Conservation (phyloP, 2,329 filamentous ascomycete species). For the Thermothelomyces thermophilus region DNA sequence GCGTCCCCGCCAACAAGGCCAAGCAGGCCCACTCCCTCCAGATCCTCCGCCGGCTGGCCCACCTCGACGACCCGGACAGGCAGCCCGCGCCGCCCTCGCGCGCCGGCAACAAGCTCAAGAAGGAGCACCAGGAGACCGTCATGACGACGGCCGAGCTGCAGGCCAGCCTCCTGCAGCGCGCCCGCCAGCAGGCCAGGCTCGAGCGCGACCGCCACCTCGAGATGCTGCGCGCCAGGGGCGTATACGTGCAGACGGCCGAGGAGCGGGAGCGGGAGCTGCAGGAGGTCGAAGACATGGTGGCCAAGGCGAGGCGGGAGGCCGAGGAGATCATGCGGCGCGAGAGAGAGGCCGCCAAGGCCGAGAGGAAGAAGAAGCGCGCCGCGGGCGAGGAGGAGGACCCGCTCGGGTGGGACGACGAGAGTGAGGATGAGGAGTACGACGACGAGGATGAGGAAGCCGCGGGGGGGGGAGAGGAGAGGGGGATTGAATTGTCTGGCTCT, state of each 20-base stretch:
- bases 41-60: slow-evolving; percentile 66
- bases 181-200: slow-evolving; percentile 69
- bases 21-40: slow-evolving; percentile 59
- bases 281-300: slow-evolving; percentile 80
- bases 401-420: slow-evolving; percentile 48
- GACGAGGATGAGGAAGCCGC: slow-evolving; percentile 29
- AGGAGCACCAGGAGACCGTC: slow-evolving; percentile 30
- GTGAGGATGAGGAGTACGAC: slow-evolving; percentile 42
- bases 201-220: slow-evolving; percentile 74
- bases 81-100: slow-evolving; percentile 31
- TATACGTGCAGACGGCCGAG: slow-evolving; percentile 76
- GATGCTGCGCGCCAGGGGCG: slow-evolving; percentile 69
- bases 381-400: slow-evolving; percentile 43
- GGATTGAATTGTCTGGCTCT: slow-evolving; percentile 2
- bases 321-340: slow-evolving; percentile 73
- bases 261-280: slow-evolving; percentile 77
- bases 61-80: slow-evolving; percentile 58
- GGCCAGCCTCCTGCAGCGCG: slow-evolving; percentile 59
- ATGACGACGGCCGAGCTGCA: slow-evolving; percentile 69
- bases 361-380: slow-evolving; percentile 39
- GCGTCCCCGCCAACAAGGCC: slow-evolving; percentile 55
- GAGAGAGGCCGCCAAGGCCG: slow-evolving; percentile 63
- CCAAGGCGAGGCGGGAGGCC: slow-evolving; percentile 75
- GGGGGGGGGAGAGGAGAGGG: slow-evolving; percentile 32
- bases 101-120: slow-evolving; percentile 33